A percentile compares a stretch with the other conserved stretches of the same genome.
Evolutionary conservation across 2,329 filamentous ascomycete genomes (phyloP).

Genomic region (Sporothrix luriei): DNA sequence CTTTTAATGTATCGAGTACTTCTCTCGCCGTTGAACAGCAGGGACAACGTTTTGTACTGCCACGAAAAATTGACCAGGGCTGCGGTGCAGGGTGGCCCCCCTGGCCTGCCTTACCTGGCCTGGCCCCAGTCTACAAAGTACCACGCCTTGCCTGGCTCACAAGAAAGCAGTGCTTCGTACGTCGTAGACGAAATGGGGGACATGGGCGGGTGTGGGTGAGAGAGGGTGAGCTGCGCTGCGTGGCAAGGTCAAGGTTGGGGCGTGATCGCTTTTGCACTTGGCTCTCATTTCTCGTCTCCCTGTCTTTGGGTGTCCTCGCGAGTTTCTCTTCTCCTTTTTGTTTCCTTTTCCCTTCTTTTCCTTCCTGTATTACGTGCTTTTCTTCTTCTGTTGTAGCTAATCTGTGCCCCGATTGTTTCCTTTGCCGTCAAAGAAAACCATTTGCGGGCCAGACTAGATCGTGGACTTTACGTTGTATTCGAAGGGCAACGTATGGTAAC

Average conservation of each 20-base stretch:
- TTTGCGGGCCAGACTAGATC: background rate
- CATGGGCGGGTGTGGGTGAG: constrained; percentile 12
- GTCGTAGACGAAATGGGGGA: constrained; percentile 8
- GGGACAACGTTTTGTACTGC: constrained; percentile 2
- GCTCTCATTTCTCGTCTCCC: constrained; percentile 1
- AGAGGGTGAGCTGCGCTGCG: background rate
- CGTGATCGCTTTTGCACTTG: background rate
- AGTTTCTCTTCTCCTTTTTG: no score
- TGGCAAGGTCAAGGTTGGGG: constrained; percentile 16
- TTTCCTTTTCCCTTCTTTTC: no score
- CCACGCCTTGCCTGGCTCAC: constrained; percentile 1
- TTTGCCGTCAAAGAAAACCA: background rate
- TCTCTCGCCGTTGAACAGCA: background rate
- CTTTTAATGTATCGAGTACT: constrained; percentile 7
- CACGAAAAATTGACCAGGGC: constrained; percentile 20
- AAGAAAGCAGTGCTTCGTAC: no score
- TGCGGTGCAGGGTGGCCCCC: constrained; percentile 15
- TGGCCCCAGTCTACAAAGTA: constrained; percentile 2
- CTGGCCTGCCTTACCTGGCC: constrained; percentile 17
- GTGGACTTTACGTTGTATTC: no score
- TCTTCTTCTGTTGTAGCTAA: background rate
- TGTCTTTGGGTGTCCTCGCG: background rate
- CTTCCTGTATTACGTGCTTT: no score
- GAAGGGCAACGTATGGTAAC: background rate
- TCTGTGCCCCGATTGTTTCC: no score